These are phyloP conservation scores for Exserohilum rostratum DNA, from an alignment of 2,329 filamentous ascomycete species.

Conservation along the genomic window DNA sequence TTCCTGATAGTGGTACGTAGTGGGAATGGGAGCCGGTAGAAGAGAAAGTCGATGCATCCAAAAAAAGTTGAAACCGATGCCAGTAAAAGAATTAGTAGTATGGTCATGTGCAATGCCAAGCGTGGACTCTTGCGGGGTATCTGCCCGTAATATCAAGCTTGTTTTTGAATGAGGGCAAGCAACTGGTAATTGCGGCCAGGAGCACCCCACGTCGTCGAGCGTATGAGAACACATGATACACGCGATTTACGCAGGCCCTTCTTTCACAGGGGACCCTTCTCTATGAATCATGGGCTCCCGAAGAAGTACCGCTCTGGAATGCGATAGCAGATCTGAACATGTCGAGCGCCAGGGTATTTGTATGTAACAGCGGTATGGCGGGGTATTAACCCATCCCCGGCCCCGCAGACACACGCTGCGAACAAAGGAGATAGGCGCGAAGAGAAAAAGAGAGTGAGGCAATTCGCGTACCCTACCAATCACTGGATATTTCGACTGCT, in stretches of 20 bases:
- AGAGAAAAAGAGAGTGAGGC: neutral
- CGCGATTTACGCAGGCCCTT: neutral
- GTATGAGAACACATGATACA: neutral
- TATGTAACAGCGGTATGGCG: neutral
- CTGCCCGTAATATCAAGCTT: neutral
- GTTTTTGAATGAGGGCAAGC: too few species aligned
- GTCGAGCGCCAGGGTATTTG: neutral
- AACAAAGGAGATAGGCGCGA: neutral
- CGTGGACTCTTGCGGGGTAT: slow-evolving; percentile 3
- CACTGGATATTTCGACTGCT: neutral
- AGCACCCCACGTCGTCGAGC: neutral
- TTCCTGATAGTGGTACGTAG: too few species aligned
- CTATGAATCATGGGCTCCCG: neutral
- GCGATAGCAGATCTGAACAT: neutral
- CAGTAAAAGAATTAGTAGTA: slow-evolving; percentile 3
- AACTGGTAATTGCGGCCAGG: neutral
- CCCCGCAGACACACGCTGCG: neutral
- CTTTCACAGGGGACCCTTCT: neutral
- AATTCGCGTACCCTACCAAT: neutral
- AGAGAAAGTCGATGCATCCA: neutral
- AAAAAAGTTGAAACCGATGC: neutral
- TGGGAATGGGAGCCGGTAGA: neutral
- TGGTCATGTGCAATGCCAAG: slow-evolving; percentile 7
- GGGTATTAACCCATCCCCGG: neutral
- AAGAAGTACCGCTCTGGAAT: neutral